Evolutionary conservation across 2,329 filamentous ascomycete species (phyloP).

Genomic region (Neonectria ditissima): DNA sequence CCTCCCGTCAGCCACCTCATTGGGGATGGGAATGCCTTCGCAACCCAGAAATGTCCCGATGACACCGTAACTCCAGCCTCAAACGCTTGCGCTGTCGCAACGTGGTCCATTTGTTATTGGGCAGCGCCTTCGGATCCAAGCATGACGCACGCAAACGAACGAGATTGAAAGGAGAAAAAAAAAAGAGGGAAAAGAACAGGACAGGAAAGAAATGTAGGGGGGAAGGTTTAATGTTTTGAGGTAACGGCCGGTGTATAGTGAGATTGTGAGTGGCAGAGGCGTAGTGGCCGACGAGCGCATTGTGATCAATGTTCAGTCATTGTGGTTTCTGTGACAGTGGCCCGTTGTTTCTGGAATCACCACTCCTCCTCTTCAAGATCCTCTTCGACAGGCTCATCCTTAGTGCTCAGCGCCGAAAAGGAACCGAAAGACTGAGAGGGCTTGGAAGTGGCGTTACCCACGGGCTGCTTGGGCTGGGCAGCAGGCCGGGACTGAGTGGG

Average conservation of each 20-base stretch:
- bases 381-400: constrained; percentile 55
- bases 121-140: constrained; percentile 40
- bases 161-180: constrained; percentile 34
- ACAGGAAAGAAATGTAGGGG: constrained; percentile 33
- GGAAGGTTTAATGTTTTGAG: constrained; percentile 16
- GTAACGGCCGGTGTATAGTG: constrained; percentile 28
- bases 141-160: constrained; percentile 28
- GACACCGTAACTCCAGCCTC: constrained; percentile 44
- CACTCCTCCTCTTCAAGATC: constrained; percentile 60
- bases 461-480: constrained; percentile 48
- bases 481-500: constrained; percentile 43
- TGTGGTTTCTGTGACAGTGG: constrained; percentile 1
- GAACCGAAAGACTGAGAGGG: constrained; percentile 56
- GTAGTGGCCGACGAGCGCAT: background rate
- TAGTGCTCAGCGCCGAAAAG: constrained; percentile 62
- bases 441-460: constrained; percentile 46
- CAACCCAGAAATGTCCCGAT: constrained; percentile 29
- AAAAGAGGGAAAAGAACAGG: constrained; percentile 34
- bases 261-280: constrained; percentile 1
- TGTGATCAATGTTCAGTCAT: constrained; percentile 6
- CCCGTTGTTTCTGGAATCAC: constrained; percentile 58
- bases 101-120: constrained; percentile 33
- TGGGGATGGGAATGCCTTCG: constrained; percentile 14
- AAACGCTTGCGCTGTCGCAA: constrained; percentile 44
- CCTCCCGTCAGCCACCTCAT: constrained; percentile 24